Evolutionary conservation across 2,329 filamentous ascomycete species (phyloP), one percentile per base, ranked within the genome.

Genomic region (Cordyceps cicadae): DNA sequence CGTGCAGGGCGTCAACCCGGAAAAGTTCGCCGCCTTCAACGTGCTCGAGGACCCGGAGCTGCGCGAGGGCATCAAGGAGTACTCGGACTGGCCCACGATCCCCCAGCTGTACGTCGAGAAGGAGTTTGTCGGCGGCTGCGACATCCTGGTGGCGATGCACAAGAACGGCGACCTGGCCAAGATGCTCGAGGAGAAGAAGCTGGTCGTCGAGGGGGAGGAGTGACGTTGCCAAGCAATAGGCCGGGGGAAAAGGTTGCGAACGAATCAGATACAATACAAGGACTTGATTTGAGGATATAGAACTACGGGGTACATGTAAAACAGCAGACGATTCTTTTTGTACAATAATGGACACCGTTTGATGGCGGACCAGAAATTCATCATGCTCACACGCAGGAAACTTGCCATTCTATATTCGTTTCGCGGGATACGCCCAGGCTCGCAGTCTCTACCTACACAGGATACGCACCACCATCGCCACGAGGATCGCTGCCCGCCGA

Each of bases 11-110:
- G 92, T 99, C 64, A 90, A 97, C 77, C 94, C 94, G 17, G 82
- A 83, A 66, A 97, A 97, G 79, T 99, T 99, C 72, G 90, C 92
- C n/a, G 93, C 94, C 8, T 97, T 96, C 76, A 97, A 99, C 76
- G 94, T 99, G 45, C 77, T 99, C 61, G 94, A 97, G 76, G 92
- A 97, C 73, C 76, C 88, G 4, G 92, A 95, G 72, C 76, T 99
- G 71, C 85, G 94, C 68, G 79, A 87, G 76, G 93, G 94, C 57
- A 96, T 99, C 79, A 99, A 99, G 78, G 93, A 99, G 77, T 99
- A 94, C 80, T 96, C 92, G 1, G 94, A 97, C 72, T 99, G 94
- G 94, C 94, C 94, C 15, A 99, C 94, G 21, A 97, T 99, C 72
- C 94, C 94, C 7, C 94, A 99, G 75, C 82, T 99, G 19, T 99